Conservation (phyloP, 345 rosid genomes). For the Luvunga scandens region DNA sequence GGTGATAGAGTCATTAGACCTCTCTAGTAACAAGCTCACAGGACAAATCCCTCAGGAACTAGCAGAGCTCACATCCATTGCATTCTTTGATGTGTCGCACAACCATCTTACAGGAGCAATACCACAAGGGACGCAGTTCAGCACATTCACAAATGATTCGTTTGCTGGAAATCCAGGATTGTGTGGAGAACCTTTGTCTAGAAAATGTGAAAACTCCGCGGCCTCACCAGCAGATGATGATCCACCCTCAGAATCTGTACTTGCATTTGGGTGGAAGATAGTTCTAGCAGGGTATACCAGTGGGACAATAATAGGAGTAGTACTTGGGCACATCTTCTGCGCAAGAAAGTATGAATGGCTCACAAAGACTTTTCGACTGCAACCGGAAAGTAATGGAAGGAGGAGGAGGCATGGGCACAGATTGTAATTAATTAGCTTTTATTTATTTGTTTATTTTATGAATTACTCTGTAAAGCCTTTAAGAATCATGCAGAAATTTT, state of each 20-base stretch:
- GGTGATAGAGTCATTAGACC: background rate
- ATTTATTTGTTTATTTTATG: background rate
- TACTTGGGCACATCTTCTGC: conserved; percentile 4
- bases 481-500: background rate
- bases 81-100: background rate
- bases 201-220: background rate
- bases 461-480: background rate
- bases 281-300: background rate
- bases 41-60: background rate
- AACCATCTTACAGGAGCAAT: background rate
- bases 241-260: background rate
- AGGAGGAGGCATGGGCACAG: too few relatives aligned
- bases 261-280: background rate
- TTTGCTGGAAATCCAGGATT: conserved; percentile 1
- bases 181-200: background rate
- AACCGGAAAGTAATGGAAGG: too few relatives aligned
- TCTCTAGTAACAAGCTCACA: background rate
- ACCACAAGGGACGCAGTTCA: background rate
- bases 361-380: background rate
- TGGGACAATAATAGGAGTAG: background rate
- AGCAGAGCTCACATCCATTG: background rate
- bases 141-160: background rate
- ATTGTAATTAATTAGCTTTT: background rate
- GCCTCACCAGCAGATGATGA: background rate
- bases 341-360: conserved; percentile 5